These are phyloP conservation scores for Coleophoma cylindrospora DNA, from an alignment of 2,329 filamentous ascomycete species.

Conservation along the genomic window DNA sequence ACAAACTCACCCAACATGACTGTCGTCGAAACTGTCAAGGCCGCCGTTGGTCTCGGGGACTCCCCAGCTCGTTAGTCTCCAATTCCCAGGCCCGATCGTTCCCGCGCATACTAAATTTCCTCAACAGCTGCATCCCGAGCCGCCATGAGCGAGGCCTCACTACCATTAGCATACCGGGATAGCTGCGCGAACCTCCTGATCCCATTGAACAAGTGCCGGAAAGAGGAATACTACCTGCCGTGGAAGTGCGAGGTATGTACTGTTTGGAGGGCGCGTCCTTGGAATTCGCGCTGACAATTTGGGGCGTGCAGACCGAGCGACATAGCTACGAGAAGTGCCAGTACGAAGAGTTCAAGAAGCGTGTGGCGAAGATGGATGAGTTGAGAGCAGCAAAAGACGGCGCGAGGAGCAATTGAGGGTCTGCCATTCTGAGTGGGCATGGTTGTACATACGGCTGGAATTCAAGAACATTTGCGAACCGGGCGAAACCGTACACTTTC, in stretches of 20 bases:
- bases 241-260: conserved; percentile 92
- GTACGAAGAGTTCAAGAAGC: conserved; percentile 97
- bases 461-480: not conserved
- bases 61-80: conserved; percentile 17
- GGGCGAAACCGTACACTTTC: no score
- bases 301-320: conserved; percentile 69
- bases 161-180: conserved; percentile 89
- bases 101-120: conserved; percentile 6
- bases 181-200: conserved; percentile 93
- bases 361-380: conserved; percentile 98
- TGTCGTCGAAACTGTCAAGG: conserved; percentile 40
- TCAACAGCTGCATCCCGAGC: conserved; percentile 70
- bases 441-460: not conserved
- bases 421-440: not conserved
- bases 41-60: conserved; percentile 37
- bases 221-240: conserved; percentile 86
- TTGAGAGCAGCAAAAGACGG: conserved; percentile 80
- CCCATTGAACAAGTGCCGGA: conserved; percentile 90
- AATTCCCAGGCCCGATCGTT: not conserved
- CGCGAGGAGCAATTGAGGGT: conserved; percentile 71
- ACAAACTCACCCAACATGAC: conserved; percentile 31
- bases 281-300: not conserved
- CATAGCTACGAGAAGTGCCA: conserved; percentile 99
- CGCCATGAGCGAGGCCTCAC: conserved; percentile 87
- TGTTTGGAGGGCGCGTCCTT: not conserved